Evolutionary conservation across 2,329 filamentous ascomycete genomes (phyloP).

Genomic region (Septoria petroselini): DNA sequence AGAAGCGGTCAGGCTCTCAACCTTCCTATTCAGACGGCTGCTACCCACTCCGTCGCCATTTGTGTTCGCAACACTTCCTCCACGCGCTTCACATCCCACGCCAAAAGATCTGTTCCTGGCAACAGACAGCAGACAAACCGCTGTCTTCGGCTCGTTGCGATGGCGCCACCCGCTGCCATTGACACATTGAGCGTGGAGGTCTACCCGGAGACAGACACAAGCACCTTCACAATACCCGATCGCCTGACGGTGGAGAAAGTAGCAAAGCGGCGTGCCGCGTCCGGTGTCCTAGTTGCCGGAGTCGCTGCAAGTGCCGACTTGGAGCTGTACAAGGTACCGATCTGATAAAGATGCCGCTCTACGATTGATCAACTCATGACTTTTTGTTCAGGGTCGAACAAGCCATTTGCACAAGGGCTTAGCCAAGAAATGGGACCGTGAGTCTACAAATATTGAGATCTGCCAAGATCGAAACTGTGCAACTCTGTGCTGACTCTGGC

Average conservation of each 20-base stretch:
- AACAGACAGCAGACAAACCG: background rate
- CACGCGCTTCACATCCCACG: slow-evolving; percentile 12
- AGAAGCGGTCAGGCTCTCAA: slow-evolving; percentile 13
- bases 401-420: slow-evolving; percentile 64
- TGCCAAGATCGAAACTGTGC: background rate
- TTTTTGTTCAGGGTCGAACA: slow-evolving; percentile 51
- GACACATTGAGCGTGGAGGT: slow-evolving; percentile 38
- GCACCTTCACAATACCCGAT: slow-evolving; percentile 46
- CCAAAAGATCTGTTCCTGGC: slow-evolving; percentile 6
- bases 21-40: slow-evolving; percentile 10
- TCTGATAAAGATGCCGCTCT: slow-evolving; percentile 2
- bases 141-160: slow-evolving; percentile 16
- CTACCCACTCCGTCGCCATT: slow-evolving; percentile 15
- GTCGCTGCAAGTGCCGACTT: slow-evolving; percentile 74
- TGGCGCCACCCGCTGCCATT: slow-evolving; percentile 37
- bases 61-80: slow-evolving; percentile 12
- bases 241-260: slow-evolving; percentile 65
- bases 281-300: slow-evolving; percentile 69
- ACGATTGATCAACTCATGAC: slow-evolving; percentile 4
- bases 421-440: slow-evolving; percentile 81
- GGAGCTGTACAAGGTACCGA: slow-evolving; percentile 61
- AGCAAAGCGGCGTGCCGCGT: slow-evolving; percentile 63
- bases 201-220: slow-evolving; percentile 48
- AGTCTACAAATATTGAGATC: slow-evolving; percentile 43
- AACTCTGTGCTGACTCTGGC: slow-evolving; percentile 1